Base-by-base conservation (phyloP, 2,329 filamentous ascomycete genomes). In the Nemania bipapillata region DNA sequence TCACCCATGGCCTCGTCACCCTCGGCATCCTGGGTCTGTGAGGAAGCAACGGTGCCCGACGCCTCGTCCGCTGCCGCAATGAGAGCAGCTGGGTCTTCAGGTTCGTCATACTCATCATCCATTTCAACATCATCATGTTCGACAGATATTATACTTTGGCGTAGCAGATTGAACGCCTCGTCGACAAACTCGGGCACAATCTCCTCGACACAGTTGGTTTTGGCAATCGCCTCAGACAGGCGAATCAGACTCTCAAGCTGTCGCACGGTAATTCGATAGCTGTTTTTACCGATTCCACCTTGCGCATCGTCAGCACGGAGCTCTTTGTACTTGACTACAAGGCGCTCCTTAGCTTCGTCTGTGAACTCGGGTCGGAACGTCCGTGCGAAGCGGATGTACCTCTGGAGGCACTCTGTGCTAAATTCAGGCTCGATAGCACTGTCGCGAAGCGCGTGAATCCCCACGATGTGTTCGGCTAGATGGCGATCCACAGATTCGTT, bases 111-210 rank as follows among this genome's bases (percentile, higher is more conserved):
- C 22, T 92, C 91, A 5, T 94, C 94, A 61, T 97, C 93, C 69
- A 99, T 91, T 77, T 98, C 95, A 17, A 99, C 90, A 75, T 99
- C 96, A 75, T 99, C 96, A 77, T 98, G 96, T 81, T 99, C 96
- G 28, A 99, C 96, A 1, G 92, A 96, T 76, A 99, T 97, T 79
- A 99, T 99, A 80, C 92, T 96, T 81, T 97, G 94, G 49, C 94
- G 87, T 12, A 99, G 87, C 9, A 99, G 87, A 74, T 96, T 93
- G 80, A 91, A 98, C 0, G 95, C 96, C 81, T 99, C 96, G 47
- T 91, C 87, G 17, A 99, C 96, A 81, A 98, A 97, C 0, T 88
- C 87, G 1, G 92, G 86, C 0, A 90, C 90, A 69, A 99, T 92
- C 71, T 97, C 94, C 75, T 95, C 92, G 15, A 97, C 93, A 78